A percentile compares a stretch with the other conserved stretches of the same genome.
These are phyloP conservation scores for Adansonia madagascariensis DNA, from an alignment of 441 rosid genomes.

Conservation along the genomic window DNA sequence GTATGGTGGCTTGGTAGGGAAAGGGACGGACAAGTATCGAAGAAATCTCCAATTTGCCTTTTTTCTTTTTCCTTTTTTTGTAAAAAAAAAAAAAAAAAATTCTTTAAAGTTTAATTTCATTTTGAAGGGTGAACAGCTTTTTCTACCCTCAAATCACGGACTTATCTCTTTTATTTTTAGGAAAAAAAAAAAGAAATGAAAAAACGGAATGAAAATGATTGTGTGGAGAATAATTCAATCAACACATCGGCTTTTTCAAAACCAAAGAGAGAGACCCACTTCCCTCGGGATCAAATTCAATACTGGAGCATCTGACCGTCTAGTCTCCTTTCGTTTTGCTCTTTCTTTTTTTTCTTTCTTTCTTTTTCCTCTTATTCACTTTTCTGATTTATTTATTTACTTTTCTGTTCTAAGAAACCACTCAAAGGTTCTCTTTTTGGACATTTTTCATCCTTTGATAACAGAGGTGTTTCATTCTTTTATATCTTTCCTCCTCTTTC, in stretches of 20 bases:
- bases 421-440: background rate
- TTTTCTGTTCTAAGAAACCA: background rate
- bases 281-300: slow-evolving; percentile 41
- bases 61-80: background rate
- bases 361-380: background rate
- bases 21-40: background rate
- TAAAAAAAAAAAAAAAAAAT: no score
- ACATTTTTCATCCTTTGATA: slow-evolving; percentile 16
- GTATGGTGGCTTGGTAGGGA: background rate
- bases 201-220: slow-evolving; percentile 22
- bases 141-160: slow-evolving; percentile 47
- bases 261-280: slow-evolving; percentile 39
- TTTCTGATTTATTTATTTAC: background rate
- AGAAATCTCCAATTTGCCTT: background rate
- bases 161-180: slow-evolving; percentile 29
- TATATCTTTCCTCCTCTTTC: background rate
- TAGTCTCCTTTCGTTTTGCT: slow-evolving; percentile 3
- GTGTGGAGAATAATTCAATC: slow-evolving; percentile 41
- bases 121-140: slow-evolving; percentile 34
- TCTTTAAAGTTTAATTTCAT: background rate
- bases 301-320: slow-evolving; percentile 29
- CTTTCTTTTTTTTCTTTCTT: background rate
- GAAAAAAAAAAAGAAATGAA: background rate
- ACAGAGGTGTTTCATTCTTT: slow-evolving; percentile 14
- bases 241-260: slow-evolving; percentile 35